Conservation (phyloP, 257 asterid species). For the Orobanche coerulescens region DNA sequence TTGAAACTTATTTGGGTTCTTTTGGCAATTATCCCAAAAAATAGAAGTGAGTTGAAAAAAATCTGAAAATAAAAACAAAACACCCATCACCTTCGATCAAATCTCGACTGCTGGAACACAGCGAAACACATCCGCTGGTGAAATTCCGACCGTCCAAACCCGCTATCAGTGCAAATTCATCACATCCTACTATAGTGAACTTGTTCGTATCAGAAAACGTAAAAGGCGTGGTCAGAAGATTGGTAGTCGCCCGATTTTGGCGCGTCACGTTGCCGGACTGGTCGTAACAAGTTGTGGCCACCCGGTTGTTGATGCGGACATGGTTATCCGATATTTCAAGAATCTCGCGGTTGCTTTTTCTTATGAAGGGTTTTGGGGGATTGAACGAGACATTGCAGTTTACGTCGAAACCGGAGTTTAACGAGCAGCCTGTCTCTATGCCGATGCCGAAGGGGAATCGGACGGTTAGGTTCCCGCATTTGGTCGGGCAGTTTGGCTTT, state of each 20-base stretch:
- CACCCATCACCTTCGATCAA: slow-evolving; percentile 29
- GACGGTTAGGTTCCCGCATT: slow-evolving; percentile 41
- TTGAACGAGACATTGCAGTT: slow-evolving; percentile 30
- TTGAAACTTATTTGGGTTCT: no score
- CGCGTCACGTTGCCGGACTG: neutral
- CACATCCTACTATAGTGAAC: slow-evolving; percentile 45
- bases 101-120: slow-evolving; percentile 26
- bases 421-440: slow-evolving; percentile 27
- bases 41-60: no score
- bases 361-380: slow-evolving; percentile 24
- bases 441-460: slow-evolving; percentile 51
- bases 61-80: neutral
- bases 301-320: slow-evolving; percentile 18
- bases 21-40: no score
- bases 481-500: slow-evolving; percentile 31
- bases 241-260: neutral
- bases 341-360: slow-evolving; percentile 10
- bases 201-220: slow-evolving; percentile 32
- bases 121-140: slow-evolving; percentile 31
- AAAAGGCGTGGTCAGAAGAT: slow-evolving; percentile 15
- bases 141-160: slow-evolving; percentile 28
- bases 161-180: slow-evolving; percentile 20
- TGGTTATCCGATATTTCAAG: slow-evolving; percentile 17
- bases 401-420: slow-evolving; percentile 27
- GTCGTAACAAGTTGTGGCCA: slow-evolving; percentile 23